These are phyloP conservation scores for Xylariaceae sp. DNA, from an alignment of 2,329 filamentous ascomycete species.

Conservation along the genomic window DNA sequence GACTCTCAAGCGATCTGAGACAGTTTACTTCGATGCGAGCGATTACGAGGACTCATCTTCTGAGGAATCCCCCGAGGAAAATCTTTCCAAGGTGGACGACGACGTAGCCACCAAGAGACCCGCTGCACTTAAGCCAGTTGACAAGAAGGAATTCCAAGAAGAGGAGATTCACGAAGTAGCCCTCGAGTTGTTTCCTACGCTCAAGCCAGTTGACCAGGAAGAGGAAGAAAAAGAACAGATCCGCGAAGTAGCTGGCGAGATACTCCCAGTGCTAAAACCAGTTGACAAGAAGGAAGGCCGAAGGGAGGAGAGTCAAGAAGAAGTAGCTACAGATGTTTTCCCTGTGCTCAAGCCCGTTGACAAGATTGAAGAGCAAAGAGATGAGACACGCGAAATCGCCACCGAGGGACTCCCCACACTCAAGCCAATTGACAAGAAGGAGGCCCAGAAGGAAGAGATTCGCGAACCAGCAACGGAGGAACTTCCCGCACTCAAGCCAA, in stretches of 20 bases:
- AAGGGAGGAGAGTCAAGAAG: too few species aligned
- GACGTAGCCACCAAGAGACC: conserved; percentile 1
- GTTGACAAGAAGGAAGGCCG: not conserved
- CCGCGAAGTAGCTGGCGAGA: not conserved
- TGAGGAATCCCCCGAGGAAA: not conserved
- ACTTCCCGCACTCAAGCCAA: too few species aligned
- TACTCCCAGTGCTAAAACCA: conserved; percentile 10
- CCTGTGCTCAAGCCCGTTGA: too few species aligned
- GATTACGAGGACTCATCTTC: not conserved
- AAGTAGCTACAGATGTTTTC: too few species aligned
- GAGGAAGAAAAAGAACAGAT: conserved; percentile 8
- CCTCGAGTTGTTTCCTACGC: too few species aligned
- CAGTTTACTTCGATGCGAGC: conserved; percentile 4
- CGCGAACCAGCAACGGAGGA: too few species aligned
- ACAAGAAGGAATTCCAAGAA: not conserved
- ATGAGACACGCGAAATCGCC: conserved; percentile 5
- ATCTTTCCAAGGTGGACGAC: conserved; percentile 19
- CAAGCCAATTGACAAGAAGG: conserved; percentile 7
- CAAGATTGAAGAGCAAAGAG: not conserved
- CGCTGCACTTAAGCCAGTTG: conserved; percentile 9
- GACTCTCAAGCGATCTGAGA: conserved; percentile 9
- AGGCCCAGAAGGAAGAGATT: too few species aligned
- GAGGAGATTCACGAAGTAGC: conserved; percentile 4
- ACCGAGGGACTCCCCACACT: conserved; percentile 3
- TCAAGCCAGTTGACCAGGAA: too few species aligned